phyloP scores from a whole-genome alignment of 2,329 filamentous ascomycete species.

The Sclerotinia minor region DNA sequence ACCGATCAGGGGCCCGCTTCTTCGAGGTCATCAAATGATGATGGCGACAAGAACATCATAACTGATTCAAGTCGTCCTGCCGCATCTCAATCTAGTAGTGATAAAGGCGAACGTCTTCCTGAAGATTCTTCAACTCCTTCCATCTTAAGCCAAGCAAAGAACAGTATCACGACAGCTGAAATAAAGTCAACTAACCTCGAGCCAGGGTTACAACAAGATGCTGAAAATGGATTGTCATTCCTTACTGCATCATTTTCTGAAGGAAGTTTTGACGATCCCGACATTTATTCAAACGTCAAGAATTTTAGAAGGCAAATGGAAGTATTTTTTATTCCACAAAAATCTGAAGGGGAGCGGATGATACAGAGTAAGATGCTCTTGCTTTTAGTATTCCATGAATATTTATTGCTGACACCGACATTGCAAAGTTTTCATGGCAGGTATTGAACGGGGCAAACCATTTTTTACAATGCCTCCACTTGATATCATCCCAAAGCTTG shows the following conservation, averaged over 20 bases:
- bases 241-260: constrained; percentile 25
- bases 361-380: constrained; percentile 23
- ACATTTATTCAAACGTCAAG: constrained; percentile 24
- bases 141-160: constrained; percentile 24
- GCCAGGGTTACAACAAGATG: constrained; percentile 22
- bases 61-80: neutral
- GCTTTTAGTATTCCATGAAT: neutral
- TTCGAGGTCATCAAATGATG: neutral
- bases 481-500: constrained; percentile 24
- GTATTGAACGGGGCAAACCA: constrained; percentile 24
- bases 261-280: constrained; percentile 21
- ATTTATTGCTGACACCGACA: neutral
- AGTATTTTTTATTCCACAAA: constrained; percentile 27
- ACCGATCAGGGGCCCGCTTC: neutral
- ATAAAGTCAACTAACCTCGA: constrained; percentile 18
- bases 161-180: constrained; percentile 18
- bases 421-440: constrained; percentile 23
- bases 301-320: constrained; percentile 22
- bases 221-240: constrained; percentile 25
- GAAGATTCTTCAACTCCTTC: neutral
- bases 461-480: constrained; percentile 26
- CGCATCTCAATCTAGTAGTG: neutral
- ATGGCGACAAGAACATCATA: neutral
- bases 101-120: neutral
- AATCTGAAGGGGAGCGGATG: constrained; percentile 26